Evolutionary conservation across 805 yeast species (phyloP), one percentile per base, ranked within the genome.

Genomic region (Cyberlindnera nakhonratchasimensis): DNA sequence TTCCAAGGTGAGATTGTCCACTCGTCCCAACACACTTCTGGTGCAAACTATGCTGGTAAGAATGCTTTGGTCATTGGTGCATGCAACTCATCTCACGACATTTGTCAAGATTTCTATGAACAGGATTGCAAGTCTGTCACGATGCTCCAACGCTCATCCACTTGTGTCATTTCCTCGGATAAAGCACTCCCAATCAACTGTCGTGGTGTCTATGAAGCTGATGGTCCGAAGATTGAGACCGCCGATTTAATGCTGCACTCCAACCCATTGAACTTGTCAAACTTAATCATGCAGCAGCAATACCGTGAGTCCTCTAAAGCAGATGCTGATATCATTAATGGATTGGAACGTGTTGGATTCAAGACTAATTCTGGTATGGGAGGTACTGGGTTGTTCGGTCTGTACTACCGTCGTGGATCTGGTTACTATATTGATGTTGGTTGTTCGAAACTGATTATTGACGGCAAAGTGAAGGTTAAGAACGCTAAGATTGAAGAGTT

Each of bases 361-460:
- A 55, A 67, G 51, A 52, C 64, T n/a, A 67, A 66, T 47, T 57
- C 63, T 21, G 75, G 75, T 16, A 62, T 61, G 55, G 75, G 71
- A 21, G 69, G 62, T 23, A 65, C 72, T 29, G 75, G 76, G 4
- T 50, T 70, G 39, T 63, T 66, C 41, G 67, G 71, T 17, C 54
- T 65, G 39, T 64, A 68, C 46, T 59, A 56, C 47, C 57, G 72
- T 38, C 60, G 69, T 50, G 72, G 71, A 24, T 73, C 75, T 1
- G 76, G 76, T 32, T 71, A 70, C 51, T 71, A 71, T 50, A 67
- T 66, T 42, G 74, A 71, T 47, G 73, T 69, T 34, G 76, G 76
- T 8, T 63, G 68, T 44, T 66, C 73, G 25, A 61, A 58, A 30
- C 52, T 65, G 43, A 67, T 71, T 42, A 55, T 59, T 30, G 65